Conservation (phyloP, 129 eudicot genomes). For the Tanacetum coccineum region DNA sequence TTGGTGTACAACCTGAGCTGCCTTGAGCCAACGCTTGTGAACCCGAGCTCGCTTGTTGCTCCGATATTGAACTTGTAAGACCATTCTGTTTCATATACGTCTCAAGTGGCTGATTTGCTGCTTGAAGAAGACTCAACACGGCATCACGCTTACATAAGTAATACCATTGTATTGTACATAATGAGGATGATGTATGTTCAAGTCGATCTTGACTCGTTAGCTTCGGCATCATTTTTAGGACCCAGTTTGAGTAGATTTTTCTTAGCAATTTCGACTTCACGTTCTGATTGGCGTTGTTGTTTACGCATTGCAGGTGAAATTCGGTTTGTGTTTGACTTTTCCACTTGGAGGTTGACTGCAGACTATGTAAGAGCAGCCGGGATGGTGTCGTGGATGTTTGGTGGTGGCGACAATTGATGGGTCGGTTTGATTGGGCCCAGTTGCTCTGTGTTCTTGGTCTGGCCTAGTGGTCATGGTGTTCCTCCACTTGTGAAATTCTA, state of each 20-base stretch:
- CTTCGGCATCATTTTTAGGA: conserved; percentile 46
- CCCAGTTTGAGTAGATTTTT: conserved; percentile 42
- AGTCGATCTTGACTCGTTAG: conserved; percentile 37
- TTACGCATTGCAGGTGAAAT: conserved; percentile 73
- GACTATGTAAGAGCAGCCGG: conserved; percentile 86
- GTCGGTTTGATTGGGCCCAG: conserved; percentile 1
- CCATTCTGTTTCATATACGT: too few species aligned
- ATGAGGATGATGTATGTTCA: conserved; percentile 54
- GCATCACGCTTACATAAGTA: conserved; percentile 59
- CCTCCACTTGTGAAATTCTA: too few species aligned
- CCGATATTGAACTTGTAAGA: too few species aligned
- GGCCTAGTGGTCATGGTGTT: too few species aligned
- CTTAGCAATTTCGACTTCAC: too few species aligned
- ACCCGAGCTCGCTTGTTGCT: too few species aligned
- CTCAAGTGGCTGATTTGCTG: too few species aligned
- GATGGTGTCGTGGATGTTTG: conserved; percentile 88
- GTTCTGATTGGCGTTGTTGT: too few species aligned
- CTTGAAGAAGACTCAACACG: conserved; percentile 75
- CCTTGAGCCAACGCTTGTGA: too few species aligned
- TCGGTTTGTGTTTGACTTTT: conserved; percentile 85
- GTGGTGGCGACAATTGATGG: conserved; percentile 75
- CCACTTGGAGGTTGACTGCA: conserved; percentile 97
- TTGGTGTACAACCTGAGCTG: too few species aligned
- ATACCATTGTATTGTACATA: conserved; percentile 35
- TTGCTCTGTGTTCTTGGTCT: too few species aligned